These are phyloP conservation scores for Tricholomella constricta DNA, from an alignment of 768 basidiomycete genomes.

Conservation along the genomic window DNA sequence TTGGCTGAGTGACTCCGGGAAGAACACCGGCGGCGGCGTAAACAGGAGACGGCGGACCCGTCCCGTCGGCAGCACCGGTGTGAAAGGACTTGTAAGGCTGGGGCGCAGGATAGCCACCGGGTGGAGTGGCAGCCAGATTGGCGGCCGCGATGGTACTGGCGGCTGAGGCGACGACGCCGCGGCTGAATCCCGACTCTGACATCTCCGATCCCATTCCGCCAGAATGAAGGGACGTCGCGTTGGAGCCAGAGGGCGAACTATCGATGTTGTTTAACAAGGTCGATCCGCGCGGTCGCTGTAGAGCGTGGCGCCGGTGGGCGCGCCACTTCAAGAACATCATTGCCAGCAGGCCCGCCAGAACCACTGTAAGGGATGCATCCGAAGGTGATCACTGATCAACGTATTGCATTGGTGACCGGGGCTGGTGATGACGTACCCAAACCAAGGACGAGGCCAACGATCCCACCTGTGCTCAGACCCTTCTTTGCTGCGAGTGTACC, in stretches of 20 bases:
- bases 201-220: conserved; percentile 4
- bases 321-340: conserved; percentile 16
- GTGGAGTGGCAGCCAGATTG: background rate
- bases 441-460: conserved; percentile 20
- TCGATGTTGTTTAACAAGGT: background rate
- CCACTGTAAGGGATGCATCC: background rate
- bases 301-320: conserved; percentile 8
- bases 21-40: no score
- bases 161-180: background rate
- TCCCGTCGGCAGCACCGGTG: no score
- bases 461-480: conserved; percentile 20
- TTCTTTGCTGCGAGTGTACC: conserved; percentile 2
- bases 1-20: conserved; percentile 2
- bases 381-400: background rate
- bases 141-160: conserved; percentile 5
- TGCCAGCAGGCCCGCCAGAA: conserved; percentile 4
- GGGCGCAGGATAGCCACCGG: conserved; percentile 1
- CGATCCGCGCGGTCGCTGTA: conserved; percentile 18
- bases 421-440: conserved; percentile 10
- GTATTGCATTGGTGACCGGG: background rate
- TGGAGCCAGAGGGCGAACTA: conserved; percentile 6
- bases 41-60: no score
- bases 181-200: conserved; percentile 5
- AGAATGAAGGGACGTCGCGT: background rate
- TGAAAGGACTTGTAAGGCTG: conserved; percentile 8